Evolutionary conservation across 2,329 filamentous ascomycete genomes (phyloP).

Genomic region (Penicillium olsonii): DNA sequence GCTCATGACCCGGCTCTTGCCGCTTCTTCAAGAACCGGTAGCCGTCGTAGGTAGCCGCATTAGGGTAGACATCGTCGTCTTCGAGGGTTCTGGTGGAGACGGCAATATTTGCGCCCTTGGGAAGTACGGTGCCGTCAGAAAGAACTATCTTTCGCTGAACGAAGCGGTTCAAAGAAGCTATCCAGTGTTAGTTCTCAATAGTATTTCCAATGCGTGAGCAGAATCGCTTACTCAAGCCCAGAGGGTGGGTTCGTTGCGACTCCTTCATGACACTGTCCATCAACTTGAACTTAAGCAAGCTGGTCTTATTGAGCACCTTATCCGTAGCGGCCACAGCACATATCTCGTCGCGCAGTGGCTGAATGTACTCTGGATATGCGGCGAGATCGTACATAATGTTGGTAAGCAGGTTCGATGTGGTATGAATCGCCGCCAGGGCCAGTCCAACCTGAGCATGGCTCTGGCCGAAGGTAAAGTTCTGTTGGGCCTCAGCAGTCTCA

Average conservation of each 20-base stretch:
- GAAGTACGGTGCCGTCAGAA: constrained; percentile 33
- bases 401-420: constrained; percentile 39
- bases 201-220: neutral
- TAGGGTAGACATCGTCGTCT: constrained; percentile 30
- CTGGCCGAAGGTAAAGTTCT: constrained; percentile 15
- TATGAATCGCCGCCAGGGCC: constrained; percentile 36
- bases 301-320: constrained; percentile 37
- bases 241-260: constrained; percentile 31
- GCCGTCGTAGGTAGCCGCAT: constrained; percentile 35
- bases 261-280: constrained; percentile 41
- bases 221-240: constrained; percentile 26
- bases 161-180: constrained; percentile 30
- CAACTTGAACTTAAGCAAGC: constrained; percentile 35
- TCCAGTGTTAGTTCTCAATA: neutral
- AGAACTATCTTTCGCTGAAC: constrained; percentile 25
- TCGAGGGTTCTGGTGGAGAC: constrained; percentile 26
- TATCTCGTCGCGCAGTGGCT: constrained; percentile 56
- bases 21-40: constrained; percentile 37
- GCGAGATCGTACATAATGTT: constrained; percentile 58
- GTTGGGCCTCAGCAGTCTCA: constrained; percentile 14
- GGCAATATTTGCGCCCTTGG: constrained; percentile 27
- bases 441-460: constrained; percentile 28
- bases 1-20: constrained; percentile 31
- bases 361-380: constrained; percentile 52
- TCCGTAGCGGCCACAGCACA: constrained; percentile 45